Evolutionary conservation across 2,329 filamentous ascomycete genomes (phyloP), one percentile per base, ranked within the genome.

Genomic region (Neophaeococcomyces mojaviensis): DNA sequence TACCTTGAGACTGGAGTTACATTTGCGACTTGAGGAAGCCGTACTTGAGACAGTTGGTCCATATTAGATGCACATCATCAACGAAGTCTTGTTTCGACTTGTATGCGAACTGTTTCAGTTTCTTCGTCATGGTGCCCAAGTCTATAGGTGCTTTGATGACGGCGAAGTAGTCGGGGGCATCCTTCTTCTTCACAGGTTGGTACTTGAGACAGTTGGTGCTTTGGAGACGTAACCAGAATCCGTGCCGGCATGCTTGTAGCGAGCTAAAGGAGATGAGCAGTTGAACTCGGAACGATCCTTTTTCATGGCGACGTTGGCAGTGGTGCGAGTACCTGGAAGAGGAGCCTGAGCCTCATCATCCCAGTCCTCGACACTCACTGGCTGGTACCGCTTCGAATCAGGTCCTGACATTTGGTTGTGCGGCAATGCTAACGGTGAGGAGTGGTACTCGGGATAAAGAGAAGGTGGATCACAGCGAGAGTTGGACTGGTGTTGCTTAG

Each of bases 111-210:
- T 77, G 75, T 62, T 90, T 90, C 45, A 98, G 79, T 70, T 97
- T 98, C 71, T 98, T 98, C 51, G 94, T 95, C 88, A 98, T 97
- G 39, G 82, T 84, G 31, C 92, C 92, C 47, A 98, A 81, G 63
- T 98, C 92, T 92, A 98, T 98, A 2, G 92, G 92, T 38, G 89
- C 81, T 42, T 57, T 56, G 49, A 82, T 80, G 84, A 92, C 79
- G 56, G 79, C 84, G 65, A 94, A 88, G 67, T 98, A 98, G 67
- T 97, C 89, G 18, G 90, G 92, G 10, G 88, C 92, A 64, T 98
- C 92, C 58, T 92, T 81, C 69, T 98, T 98, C 69, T 94, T 97
- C 42, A 98, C 92, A 55, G 88, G 80, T 46, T 88, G 24, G n/a
- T n/a, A n/a, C n/a, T n/a, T n/a, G n/a, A n/a, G n/a, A 28, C 24